A percentile compares a stretch with the other conserved stretches of the same genome.
Evolutionary conservation across 192 early-diverging fungal species (phyloP).

Genomic region (Oehlia diaphana): DNA sequence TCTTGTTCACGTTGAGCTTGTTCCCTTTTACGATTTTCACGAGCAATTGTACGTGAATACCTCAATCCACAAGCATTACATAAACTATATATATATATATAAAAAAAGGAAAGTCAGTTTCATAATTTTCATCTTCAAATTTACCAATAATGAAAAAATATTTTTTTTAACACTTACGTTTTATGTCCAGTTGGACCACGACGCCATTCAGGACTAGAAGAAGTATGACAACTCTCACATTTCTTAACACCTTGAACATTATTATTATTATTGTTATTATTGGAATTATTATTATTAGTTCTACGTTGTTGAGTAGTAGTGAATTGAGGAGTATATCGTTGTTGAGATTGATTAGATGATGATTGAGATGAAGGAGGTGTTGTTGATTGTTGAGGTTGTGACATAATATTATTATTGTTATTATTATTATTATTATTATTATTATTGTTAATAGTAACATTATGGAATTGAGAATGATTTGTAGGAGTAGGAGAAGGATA

Average conservation of each 20-base stretch:
- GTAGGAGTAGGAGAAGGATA: neutral
- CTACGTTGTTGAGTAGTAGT: neutral
- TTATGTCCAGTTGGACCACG: constrained; percentile 57
- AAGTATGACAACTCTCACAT: constrained; percentile 53
- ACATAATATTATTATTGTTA: neutral
- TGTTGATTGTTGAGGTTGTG: constrained; percentile 15
- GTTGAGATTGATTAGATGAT: neutral
- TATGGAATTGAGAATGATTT: neutral
- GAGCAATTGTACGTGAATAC: constrained; percentile 44
- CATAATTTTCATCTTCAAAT: neutral
- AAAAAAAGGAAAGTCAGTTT: neutral
- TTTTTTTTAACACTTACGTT: constrained; percentile 37
- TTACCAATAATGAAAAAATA: neutral
- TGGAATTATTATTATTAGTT: neutral
- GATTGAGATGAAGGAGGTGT: neutral
- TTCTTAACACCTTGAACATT: constrained; percentile 35
- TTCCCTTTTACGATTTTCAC: constrained; percentile 36
- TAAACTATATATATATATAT: constrained; percentile 31
- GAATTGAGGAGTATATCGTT: neutral
- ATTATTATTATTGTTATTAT: constrained; percentile 13
- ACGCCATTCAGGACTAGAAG: constrained; percentile 55
- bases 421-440: neutral
- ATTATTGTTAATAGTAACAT: too few species aligned
- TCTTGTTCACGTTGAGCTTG: constrained; percentile 33
- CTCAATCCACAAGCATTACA: constrained; percentile 61